A percentile compares a stretch with the other conserved stretches of the same genome.
These are phyloP conservation scores for Blastocystis sp. DNA, from an alignment of 352 stramenopile species.

Conservation along the genomic window DNA sequence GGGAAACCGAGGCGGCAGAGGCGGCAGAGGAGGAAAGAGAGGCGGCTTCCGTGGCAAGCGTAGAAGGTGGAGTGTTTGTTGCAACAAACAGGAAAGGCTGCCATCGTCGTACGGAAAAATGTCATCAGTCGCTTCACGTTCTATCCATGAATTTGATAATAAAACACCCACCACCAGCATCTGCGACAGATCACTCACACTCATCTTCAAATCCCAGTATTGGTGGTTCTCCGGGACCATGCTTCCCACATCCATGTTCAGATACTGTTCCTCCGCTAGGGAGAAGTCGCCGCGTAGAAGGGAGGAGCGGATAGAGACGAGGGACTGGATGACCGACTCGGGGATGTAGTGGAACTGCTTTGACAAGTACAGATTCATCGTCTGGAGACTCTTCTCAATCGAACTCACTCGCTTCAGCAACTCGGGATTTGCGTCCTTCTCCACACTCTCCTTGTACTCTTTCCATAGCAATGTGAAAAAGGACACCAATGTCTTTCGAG, in stretches of 20 bases:
- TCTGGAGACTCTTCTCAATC: neutral
- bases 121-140: conserved; percentile 15
- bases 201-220: conserved; percentile 37
- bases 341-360: neutral
- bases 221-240: conserved; percentile 6
- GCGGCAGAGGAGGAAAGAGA: neutral
- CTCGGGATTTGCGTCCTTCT: neutral
- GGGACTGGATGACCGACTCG: neutral
- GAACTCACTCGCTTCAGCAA: neutral
- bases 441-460: neutral
- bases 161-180: neutral
- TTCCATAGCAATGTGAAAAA: neutral
- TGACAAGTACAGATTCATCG: neutral
- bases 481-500: neutral
- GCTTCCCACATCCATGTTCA: conserved; percentile 39
- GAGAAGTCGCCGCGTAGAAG: neutral
- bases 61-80: neutral
- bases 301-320: neutral
- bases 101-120: neutral
- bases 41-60: neutral
- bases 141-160: neutral
- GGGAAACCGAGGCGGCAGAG: too few species aligned
- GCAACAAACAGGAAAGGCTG: neutral
- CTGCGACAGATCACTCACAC: neutral
- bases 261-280: neutral